These are phyloP conservation scores for Paraleonurus japonicus DNA, from an alignment of 257 asterid genomes.

Conservation along the genomic window DNA sequence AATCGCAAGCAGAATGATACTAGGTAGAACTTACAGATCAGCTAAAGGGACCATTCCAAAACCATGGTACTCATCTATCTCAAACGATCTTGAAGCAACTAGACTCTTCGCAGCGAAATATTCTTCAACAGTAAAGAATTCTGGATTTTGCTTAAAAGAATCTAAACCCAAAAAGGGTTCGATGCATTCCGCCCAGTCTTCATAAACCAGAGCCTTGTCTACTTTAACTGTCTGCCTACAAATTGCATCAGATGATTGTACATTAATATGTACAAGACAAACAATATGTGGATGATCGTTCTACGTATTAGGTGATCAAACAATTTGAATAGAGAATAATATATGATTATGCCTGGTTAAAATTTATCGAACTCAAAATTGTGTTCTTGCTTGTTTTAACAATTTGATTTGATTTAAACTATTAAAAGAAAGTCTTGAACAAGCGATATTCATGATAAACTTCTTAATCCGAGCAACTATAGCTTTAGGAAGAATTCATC, in stretches of 20 bases:
- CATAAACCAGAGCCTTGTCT: constrained; percentile 64
- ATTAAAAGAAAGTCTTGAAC: not conserved
- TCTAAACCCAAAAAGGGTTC: constrained; percentile 51
- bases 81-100: constrained; percentile 78
- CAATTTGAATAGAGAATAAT: not conserved
- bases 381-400: not conserved
- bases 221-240: constrained; percentile 74
- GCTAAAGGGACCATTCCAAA: constrained; percentile 97
- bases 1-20: constrained; percentile 11
- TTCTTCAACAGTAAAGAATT: constrained; percentile 56
- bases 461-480: not conserved
- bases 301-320: not conserved
- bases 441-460: not conserved
- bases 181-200: constrained; percentile 89
- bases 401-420: not conserved
- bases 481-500: not conserved
- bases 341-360: not conserved
- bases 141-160: constrained; percentile 47
- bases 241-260: constrained; percentile 14
- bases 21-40: constrained; percentile 70
- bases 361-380: not conserved
- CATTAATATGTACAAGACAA: constrained; percentile 1
- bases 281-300: not conserved
- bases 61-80: constrained; percentile 78
- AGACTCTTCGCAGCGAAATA: constrained; percentile 83